Conservation (phyloP, 371 early-diverging fungal species). For the Lichtheimia hyalospora region DNA sequence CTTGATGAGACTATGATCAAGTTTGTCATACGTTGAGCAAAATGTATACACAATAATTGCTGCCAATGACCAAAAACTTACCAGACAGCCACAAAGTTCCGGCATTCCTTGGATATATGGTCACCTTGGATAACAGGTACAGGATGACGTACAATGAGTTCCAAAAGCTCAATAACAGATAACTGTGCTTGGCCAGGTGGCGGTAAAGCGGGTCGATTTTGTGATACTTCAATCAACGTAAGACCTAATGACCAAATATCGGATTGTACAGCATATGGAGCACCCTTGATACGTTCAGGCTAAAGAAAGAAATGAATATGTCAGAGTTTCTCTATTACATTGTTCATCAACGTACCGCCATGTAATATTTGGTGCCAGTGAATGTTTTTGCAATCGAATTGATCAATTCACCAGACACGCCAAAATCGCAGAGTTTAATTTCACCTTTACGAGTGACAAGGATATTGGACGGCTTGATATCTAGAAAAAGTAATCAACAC, state of each 20-base stretch:
- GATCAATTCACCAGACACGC: constrained; percentile 89
- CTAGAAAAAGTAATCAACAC: constrained; percentile 26
- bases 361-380: constrained; percentile 94
- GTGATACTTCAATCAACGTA: constrained; percentile 91
- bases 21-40: not conserved
- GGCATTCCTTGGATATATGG: constrained; percentile 61
- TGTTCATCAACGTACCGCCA: constrained; percentile 74
- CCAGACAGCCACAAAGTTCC: constrained; percentile 77
- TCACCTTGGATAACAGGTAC: constrained; percentile 74
- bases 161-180: constrained; percentile 86
- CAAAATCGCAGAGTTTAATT: constrained; percentile 96
- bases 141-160: constrained; percentile 86
- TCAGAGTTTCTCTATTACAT: not conserved
- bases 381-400: constrained; percentile 93
- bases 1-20: constrained; percentile 70
- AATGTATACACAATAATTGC: constrained; percentile 35
- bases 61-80: constrained; percentile 34
- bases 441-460: constrained; percentile 82
- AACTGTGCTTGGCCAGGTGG: constrained; percentile 62
- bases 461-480: constrained; percentile 93
- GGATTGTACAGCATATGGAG: constrained; percentile 82
- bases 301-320: constrained; percentile 17
- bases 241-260: constrained; percentile 96
- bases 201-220: constrained; percentile 86
- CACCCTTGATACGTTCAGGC: constrained; percentile 95